These are phyloP conservation scores for Pseudohyphozyma bogoriensis DNA, from an alignment of 768 basidiomycete species.

Conservation along the genomic window DNA sequence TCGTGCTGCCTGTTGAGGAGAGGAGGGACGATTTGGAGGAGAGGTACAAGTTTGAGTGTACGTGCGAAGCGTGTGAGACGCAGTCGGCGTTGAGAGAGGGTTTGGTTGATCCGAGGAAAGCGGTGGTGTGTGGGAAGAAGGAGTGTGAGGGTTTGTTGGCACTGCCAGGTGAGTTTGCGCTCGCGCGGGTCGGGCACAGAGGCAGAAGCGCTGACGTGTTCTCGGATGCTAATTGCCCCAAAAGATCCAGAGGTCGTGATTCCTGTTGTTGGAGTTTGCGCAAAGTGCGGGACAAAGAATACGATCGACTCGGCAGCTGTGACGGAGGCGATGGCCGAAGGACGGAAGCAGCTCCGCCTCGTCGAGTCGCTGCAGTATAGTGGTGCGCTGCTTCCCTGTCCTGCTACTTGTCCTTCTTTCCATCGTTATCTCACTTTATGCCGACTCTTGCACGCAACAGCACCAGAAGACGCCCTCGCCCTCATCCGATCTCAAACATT, in stretches of 20 bases:
- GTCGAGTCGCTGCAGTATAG: constrained; percentile 1
- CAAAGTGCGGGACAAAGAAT: background rate
- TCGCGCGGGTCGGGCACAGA: background rate
- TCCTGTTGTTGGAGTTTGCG: background rate
- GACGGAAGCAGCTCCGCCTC: background rate
- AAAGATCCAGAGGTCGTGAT: background rate
- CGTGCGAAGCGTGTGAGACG: constrained; percentile 51
- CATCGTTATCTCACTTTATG: background rate
- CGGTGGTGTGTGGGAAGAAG: constrained; percentile 47
- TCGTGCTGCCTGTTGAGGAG: constrained; percentile 52
- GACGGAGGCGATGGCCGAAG: background rate
- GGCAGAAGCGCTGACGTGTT: too few species aligned
- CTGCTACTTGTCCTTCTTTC: background rate
- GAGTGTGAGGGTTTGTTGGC: constrained; percentile 14
- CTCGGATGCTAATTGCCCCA: background rate
- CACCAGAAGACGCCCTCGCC: constrained; percentile 46
- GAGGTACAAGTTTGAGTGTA: constrained; percentile 69
- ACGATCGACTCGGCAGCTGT: constrained; percentile 3
- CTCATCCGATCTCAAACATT: constrained; percentile 45
- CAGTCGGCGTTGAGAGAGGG: constrained; percentile 6
- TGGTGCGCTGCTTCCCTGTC: background rate
- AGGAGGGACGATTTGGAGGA: constrained; percentile 54
- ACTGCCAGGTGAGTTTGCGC: constrained; percentile 7
- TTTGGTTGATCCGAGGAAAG: constrained; percentile 55
- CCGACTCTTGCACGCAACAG: constrained; percentile 38